phyloP scores from a whole-genome alignment of 176 grass and related monocot genomes.

The maize (Zea mays) region Zm-B73-REFERENCE-NAM-5.0 NC_050098.1:189196501-189197000 shows the following conservation, averaged over 20 bases:
- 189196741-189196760: conserved; percentile 89
- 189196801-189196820: conserved; percentile 78
- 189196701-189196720: conserved; percentile 29
- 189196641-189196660: conserved; percentile 24
- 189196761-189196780: conserved; percentile 86
- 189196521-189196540: conserved; percentile 11
- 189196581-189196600: not conserved
- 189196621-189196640: conserved; percentile 38
- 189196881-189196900: not conserved
- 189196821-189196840: conserved; percentile 52
- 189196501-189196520: not conserved
- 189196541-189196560: conserved; percentile 23
- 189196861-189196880: conserved; percentile 12
- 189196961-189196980: not conserved
- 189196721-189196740: conserved; percentile 50
- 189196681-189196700: conserved; percentile 38
- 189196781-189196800: conserved; percentile 90
- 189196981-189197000: not conserved
- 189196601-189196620: not conserved
- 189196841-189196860: not conserved
- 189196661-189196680: conserved; percentile 31
- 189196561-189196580: conserved; percentile 26
- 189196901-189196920: not conserved
- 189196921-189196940: not conserved
- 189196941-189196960: conserved; percentile 15